Evolutionary conservation across 306 rosid species (phyloP).

Genomic region (Heteromeles arbutifolia): DNA sequence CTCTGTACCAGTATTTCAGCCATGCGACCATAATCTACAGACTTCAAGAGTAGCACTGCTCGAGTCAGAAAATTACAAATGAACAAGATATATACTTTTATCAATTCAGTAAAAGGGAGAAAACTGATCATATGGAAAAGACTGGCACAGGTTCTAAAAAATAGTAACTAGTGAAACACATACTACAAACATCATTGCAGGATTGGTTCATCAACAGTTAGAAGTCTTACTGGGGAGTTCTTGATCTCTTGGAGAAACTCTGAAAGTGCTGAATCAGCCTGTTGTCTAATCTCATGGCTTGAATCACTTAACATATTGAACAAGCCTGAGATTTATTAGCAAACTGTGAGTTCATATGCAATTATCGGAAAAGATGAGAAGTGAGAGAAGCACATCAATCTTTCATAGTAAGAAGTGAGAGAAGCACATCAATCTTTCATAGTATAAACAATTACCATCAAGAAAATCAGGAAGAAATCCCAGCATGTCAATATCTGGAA

Average conservation of each 20-base stretch:
- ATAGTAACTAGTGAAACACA: neutral
- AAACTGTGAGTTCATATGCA: constrained; percentile 19
- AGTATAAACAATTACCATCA: constrained; percentile 46
- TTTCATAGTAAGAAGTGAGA: constrained; percentile 12
- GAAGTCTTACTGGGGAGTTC: constrained; percentile 91
- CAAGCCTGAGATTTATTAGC: constrained; percentile 60
- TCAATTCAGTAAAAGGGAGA: constrained; percentile 12
- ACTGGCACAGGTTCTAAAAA: constrained; percentile 9
- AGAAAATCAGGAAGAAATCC: constrained; percentile 96
- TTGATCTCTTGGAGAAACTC: constrained; percentile 99
- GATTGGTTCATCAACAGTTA: constrained; percentile 1
- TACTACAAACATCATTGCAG: constrained; percentile 1
- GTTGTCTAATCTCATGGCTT: constrained; percentile 94
- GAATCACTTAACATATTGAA: constrained; percentile 97
- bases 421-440: neutral
- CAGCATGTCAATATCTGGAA: constrained; percentile 97
- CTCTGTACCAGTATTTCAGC: constrained; percentile 96
- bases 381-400: constrained; percentile 1
- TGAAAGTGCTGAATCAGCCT: constrained; percentile 98
- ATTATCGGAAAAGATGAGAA: neutral
- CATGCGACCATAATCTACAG: constrained; percentile 99
- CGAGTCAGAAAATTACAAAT: constrained; percentile 90
- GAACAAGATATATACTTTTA: constrained; percentile 55
- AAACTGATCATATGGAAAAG: constrained; percentile 14
- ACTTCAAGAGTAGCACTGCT: constrained; percentile 99